Percentiles rank a stretch among this genome's conserved stretches.
These are phyloP conservation scores for Oryza australiensis DNA, from an alignment of 176 grass and related monocot genomes.

Conservation along the genomic window DNA sequence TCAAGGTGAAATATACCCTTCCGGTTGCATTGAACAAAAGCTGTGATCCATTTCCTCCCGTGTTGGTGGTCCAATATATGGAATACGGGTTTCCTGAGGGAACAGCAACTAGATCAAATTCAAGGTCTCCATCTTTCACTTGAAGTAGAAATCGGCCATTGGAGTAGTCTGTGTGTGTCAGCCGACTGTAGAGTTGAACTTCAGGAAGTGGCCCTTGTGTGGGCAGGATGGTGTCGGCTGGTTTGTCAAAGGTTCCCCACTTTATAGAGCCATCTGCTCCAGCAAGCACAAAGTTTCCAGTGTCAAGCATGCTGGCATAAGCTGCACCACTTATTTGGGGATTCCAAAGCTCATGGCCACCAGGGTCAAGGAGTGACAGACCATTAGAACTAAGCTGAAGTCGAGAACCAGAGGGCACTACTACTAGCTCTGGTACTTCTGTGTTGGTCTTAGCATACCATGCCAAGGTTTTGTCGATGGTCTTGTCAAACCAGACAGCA, in stretches of 20 bases:
- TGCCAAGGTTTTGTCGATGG: conserved; percentile 24
- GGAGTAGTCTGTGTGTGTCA: conserved; percentile 39
- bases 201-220: not conserved
- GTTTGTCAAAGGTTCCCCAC: not conserved
- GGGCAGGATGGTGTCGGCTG: not conserved
- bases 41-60: not conserved
- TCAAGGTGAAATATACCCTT: conserved; percentile 13
- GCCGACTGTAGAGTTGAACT: not conserved
- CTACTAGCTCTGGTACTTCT: not conserved
- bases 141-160: conserved; percentile 27
- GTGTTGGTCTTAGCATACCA: conserved; percentile 41
- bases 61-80: not conserved
- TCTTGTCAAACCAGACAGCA: conserved; percentile 35
- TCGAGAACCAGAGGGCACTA: not conserved
- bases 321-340: not conserved
- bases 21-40: conserved; percentile 39
- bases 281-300: not conserved
- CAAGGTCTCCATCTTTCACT: conserved; percentile 17
- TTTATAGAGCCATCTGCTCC: not conserved
- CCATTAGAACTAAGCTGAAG: conserved; percentile 13
- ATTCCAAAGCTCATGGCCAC: conserved; percentile 17
- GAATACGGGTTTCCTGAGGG: not conserved
- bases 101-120: conserved; percentile 25
- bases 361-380: conserved; percentile 21
- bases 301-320: conserved; percentile 16